Evolutionary conservation across 495 filamentous ascomycete genomes (phyloP).

Genomic region (Neurospora hispaniola): DNA sequence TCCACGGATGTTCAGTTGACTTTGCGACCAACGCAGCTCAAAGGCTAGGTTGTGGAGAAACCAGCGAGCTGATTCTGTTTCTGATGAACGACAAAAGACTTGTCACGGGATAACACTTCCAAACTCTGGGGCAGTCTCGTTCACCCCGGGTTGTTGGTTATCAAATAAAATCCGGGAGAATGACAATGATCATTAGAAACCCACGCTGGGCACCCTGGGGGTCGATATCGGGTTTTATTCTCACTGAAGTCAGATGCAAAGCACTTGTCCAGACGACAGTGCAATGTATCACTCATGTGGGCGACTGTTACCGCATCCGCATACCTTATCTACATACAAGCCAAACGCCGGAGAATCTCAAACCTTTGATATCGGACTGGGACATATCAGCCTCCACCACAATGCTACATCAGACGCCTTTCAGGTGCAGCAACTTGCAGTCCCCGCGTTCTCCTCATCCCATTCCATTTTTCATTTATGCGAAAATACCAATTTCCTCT

Average conservation of each 20-base stretch:
- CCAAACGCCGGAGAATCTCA: neutral
- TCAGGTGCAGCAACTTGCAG: neutral
- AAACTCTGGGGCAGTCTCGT: neutral
- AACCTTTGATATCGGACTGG: neutral
- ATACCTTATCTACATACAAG: neutral
- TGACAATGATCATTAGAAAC: neutral
- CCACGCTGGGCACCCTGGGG: neutral
- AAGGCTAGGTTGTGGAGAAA: neutral
- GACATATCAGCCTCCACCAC: neutral
- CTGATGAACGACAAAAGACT: neutral
- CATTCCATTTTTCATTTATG: neutral
- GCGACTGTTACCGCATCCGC: neutral
- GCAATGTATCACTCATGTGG: neutral
- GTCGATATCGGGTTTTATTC: too few relatives aligned
- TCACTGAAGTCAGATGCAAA: neutral
- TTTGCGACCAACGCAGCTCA: neutral
- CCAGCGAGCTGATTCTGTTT: neutral
- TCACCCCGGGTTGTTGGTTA: neutral
- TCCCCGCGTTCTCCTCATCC: neutral
- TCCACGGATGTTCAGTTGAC: neutral
- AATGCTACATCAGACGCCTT: neutral
- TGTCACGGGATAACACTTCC: neutral
- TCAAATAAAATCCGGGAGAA: neutral
- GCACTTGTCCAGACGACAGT: neutral
- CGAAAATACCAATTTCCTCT: neutral